Percentiles rank a stretch among this genome's conserved stretches.
Evolutionary conservation across 176 grass and related monocot genomes (phyloP).

Genomic region (Coix lacrymajobi): DNA sequence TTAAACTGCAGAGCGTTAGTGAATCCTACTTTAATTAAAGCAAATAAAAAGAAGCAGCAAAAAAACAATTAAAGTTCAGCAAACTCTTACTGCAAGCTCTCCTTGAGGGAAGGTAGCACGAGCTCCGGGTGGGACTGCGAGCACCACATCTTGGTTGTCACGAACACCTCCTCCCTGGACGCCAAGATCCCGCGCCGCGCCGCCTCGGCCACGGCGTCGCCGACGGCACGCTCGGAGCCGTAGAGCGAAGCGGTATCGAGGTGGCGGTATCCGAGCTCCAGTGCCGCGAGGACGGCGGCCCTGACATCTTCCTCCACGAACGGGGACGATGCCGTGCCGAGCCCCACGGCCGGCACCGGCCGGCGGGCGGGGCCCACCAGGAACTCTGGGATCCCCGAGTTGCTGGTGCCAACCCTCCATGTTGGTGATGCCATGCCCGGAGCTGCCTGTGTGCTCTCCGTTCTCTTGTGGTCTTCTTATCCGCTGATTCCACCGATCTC

Average conservation of each 20-base stretch:
- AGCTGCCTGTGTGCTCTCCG: neutral
- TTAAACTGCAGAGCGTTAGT: neutral
- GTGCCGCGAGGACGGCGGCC: constrained; percentile 18
- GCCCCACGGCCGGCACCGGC: constrained; percentile 32
- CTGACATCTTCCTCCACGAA: constrained; percentile 20
- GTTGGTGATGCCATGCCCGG: constrained; percentile 7
- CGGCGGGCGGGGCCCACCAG: neutral
- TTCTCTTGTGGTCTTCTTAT: too few species aligned
- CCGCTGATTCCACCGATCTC: too few species aligned
- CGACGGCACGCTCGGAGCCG: constrained; percentile 28
- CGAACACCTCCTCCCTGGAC: constrained; percentile 52
- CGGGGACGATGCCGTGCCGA: constrained; percentile 27
- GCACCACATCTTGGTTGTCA: constrained; percentile 69
- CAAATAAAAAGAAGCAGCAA: neutral
- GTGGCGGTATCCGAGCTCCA: constrained; percentile 66
- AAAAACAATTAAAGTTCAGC: neutral
- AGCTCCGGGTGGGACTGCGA: constrained; percentile 57
- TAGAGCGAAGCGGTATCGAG: constrained; percentile 48
- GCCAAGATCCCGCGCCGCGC: constrained; percentile 25
- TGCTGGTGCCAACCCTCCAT: neutral
- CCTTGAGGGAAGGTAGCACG: constrained; percentile 54
- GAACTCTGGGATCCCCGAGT: constrained; percentile 14
- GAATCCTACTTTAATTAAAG: neutral
- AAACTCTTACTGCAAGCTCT: constrained; percentile 48
- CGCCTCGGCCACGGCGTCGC: constrained; percentile 38